Base-by-base conservation (phyloP, 306 rosid genomes). In the Rosa persica region DNA sequence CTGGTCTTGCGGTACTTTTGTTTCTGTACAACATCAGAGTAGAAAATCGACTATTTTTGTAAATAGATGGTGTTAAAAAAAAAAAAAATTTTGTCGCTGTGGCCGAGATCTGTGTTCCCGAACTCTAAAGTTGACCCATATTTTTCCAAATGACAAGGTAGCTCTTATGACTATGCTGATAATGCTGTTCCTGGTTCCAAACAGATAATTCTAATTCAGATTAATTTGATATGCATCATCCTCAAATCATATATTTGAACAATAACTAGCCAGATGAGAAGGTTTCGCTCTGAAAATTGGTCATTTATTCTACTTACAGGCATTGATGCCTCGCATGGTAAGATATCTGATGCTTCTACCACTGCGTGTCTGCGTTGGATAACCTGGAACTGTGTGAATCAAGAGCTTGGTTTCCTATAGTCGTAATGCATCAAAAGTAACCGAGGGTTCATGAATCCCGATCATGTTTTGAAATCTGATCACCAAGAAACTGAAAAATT, bases 41-140 rank as follows among this genome's bases (percentile, higher is more conserved):
- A 46, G 54, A 23, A 66, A 64, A 6, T 30, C 25, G 36, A 47
- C 61, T 44, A 8, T 69, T 36, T 67, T n/a, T 17, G 80, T 83
- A 74, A 12, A 75, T 69, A 51, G 30, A 77, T 74, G 44, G 42
- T 57, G 30, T 81, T 78, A 77, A 47, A 15, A 79, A 69, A 42
- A 60, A 22, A 13, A 79, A 69, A 42, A 60, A 10, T 5, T 61
- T 19, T 30, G 40, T 75, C 19, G 78, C 46, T 61, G 38, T 16
- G 60, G 22, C 55, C 25, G 57, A 39, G 54, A 54, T n/a, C 16
- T 58, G 68, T 58, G 42, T 25, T 66, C 43, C 12, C 16, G 12
- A 65, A 2, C 4, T 0, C 12, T 2, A 36, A 3, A 66, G 12
- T 30, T 38, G 22, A 9, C 22, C 22, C 22, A 15, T 34, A 13